Evolutionary conservation across 2,329 filamentous ascomycete genomes (phyloP), one percentile per base, ranked within the genome.

Genomic region (Talaromyces rugulosus): DNA sequence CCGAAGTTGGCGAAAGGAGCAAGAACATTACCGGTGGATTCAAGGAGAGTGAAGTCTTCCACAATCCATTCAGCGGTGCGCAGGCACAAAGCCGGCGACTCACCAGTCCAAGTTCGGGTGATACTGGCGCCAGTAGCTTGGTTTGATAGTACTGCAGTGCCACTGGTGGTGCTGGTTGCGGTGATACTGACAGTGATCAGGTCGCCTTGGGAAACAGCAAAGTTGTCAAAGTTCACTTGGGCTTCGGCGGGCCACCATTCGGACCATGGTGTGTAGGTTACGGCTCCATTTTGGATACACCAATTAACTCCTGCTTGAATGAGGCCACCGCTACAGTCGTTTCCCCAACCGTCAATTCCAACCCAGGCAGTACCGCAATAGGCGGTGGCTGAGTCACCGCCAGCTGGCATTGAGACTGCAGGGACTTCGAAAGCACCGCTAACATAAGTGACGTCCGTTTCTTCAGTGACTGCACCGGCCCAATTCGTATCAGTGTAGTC

Each of bases 341-440:
- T 58, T 33, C 16, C 18, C 31, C 34, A 57, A 14, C 60, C 60
- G 14, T 61, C 60, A 61, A 61, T 61, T 31, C 60, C 60, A 14
- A 58, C 54, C 60, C 60, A 61, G n/a, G 60, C 60, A 27, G 42
- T 44, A 28, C 60, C 60, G 18, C 60, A 61, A 18, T 61, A 61
- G 6, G 60, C 18, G 7, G 60, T 61, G 27, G 54, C 18, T 2
- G 47, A 28, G 36, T 61, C 55, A 47, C 44, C 60, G 14, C 60
- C 60, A 44, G 60, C 16, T 36, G 60, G 60, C 55, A 61, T 53
- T 11, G 18, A 53, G 44, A 58, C 18, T 9, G 44, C 44, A 8
- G 60, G 60, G 28, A 61, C 40, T 34, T 57, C 34, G 34, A 61
- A 61, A 14, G 60, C 12, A 5, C 60, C 60, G 28, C 31, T 58